A percentile compares a stretch with the other conserved stretches of the same genome.
Conservation (phyloP, 371 early-diverging fungal species). For the Coemansia sp. region DNA sequence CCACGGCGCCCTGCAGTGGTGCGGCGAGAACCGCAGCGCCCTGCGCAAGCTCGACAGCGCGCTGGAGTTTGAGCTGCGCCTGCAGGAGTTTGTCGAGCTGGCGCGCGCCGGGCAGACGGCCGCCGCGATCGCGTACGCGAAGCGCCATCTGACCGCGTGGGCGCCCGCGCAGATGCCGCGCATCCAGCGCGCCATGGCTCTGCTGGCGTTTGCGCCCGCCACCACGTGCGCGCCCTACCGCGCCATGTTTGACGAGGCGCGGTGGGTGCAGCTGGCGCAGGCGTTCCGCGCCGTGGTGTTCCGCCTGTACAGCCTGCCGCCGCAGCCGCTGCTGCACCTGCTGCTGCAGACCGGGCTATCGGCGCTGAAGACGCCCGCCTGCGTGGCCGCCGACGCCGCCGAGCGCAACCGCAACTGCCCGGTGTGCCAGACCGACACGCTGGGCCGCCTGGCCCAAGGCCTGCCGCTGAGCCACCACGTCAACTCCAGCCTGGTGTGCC, state of each 20-base stretch:
- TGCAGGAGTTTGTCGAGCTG: conserved; percentile 93
- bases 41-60: conserved; percentile 88
- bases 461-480: conserved; percentile 91
- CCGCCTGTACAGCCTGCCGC: conserved; percentile 78
- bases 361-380: conserved; percentile 82
- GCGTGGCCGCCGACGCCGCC: conserved; percentile 59
- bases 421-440: conserved; percentile 80
- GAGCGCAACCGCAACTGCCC: conserved; percentile 91
- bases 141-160: conserved; percentile 78
- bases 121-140: conserved; percentile 83
- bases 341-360: conserved; percentile 91
- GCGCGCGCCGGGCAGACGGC: conserved; percentile 60
- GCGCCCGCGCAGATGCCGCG: conserved; percentile 68
- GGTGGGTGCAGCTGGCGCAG: conserved; percentile 77
- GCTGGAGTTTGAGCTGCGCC: conserved; percentile 88
- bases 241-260: conserved; percentile 66
- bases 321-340: conserved; percentile 79
- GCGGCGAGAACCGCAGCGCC: conserved; percentile 82
- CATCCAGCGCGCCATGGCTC: conserved; percentile 80
- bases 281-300: conserved; percentile 84
- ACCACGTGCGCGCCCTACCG: conserved; percentile 79
- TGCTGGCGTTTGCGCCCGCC: conserved; percentile 75
- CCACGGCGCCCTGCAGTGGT: conserved; percentile 87
- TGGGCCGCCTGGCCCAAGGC: conserved; percentile 77
- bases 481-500: conserved; percentile 90